Conservation (phyloP, 2,329 filamentous ascomycete species). For the Chaetomium sp. region DNA sequence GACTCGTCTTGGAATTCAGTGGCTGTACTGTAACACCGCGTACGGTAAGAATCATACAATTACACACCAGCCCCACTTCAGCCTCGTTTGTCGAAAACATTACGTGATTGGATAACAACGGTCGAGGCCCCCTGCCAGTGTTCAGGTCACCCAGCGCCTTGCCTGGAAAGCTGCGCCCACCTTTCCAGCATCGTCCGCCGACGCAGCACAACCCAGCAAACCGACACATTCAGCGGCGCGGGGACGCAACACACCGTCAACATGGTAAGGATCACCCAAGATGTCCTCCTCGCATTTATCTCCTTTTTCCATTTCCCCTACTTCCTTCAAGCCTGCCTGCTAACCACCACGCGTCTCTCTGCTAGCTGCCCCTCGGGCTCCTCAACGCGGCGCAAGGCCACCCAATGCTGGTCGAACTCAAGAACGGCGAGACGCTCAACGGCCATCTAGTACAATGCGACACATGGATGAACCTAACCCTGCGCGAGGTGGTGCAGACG, state of each 20-base stretch:
- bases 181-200: background rate
- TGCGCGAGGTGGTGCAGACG: conserved; percentile 96
- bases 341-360: background rate
- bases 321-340: background rate
- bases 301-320: background rate
- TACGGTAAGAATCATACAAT: too few relatives aligned
- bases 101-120: background rate
- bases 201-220: background rate
- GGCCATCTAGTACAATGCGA: conserved; percentile 95
- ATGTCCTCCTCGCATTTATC: background rate
- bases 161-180: background rate
- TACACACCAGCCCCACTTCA: background rate
- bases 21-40: too few relatives aligned
- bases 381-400: conserved; percentile 95
- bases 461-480: conserved; percentile 98
- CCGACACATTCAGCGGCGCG: background rate
- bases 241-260: background rate
- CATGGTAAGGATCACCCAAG: background rate
- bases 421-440: conserved; percentile 96
- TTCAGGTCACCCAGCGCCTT: conserved; percentile 3
- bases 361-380: conserved; percentile 66
- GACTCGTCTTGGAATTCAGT: too few relatives aligned
- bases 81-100: background rate
- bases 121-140: background rate
- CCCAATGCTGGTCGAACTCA: conserved; percentile 95